phyloP scores from a whole-genome alignment of 192 early-diverging fungal genomes.

The Coemansia sp. region DNA sequence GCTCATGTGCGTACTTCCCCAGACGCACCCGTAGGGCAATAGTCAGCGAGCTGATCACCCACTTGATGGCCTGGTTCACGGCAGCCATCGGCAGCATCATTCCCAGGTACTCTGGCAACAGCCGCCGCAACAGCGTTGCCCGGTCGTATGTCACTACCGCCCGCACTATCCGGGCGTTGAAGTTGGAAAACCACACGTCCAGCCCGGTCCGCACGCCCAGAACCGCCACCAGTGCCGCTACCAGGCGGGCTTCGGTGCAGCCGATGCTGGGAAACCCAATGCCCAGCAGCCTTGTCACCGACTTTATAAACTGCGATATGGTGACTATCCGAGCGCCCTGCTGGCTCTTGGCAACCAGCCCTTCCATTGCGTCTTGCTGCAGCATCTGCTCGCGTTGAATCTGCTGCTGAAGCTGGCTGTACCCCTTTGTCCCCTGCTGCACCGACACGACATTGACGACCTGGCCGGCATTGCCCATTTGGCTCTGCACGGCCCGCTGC shows the following conservation, averaged over 20 bases:
- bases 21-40: constrained; percentile 49
- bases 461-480: constrained; percentile 10
- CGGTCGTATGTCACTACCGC: constrained; percentile 49
- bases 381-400: constrained; percentile 42
- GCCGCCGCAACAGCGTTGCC: constrained; percentile 29
- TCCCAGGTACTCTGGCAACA: constrained; percentile 51
- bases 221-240: constrained; percentile 33
- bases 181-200: constrained; percentile 53
- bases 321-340: constrained; percentile 43
- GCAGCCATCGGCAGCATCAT: constrained; percentile 53
- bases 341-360: constrained; percentile 21
- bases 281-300: constrained; percentile 34
- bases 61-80: constrained; percentile 54
- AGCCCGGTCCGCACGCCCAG: constrained; percentile 44
- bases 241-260: constrained; percentile 44
- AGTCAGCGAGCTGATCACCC: constrained; percentile 49
- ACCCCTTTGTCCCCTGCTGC: constrained; percentile 31
- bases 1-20: constrained; percentile 40
- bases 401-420: constrained; percentile 45
- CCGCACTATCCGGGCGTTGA: constrained; percentile 49
- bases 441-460: constrained; percentile 46
- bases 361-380: constrained; percentile 34
- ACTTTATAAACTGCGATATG: constrained; percentile 48
- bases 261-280: constrained; percentile 40
- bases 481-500: constrained; percentile 1